These are phyloP conservation scores for Mrakiaceae sp. DNA, from an alignment of 1,284 basidiomycete species.

Conservation along the genomic window DNA sequence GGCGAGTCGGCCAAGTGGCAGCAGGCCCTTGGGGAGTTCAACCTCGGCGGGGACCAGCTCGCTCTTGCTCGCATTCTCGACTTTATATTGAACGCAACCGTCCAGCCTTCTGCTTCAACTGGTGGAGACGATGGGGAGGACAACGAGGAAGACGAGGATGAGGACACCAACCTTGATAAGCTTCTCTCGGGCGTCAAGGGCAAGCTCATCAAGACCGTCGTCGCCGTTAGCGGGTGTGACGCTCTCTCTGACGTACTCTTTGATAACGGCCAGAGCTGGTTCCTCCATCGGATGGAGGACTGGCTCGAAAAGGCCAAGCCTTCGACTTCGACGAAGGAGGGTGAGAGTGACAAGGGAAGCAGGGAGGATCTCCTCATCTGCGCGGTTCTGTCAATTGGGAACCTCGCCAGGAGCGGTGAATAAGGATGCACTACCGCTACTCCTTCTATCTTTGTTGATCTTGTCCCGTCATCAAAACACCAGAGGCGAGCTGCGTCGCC, in stretches of 20 bases:
- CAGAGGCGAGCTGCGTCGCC: conserved; percentile 54
- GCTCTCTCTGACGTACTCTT: conserved; percentile 50
- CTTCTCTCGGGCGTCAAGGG: conserved; percentile 70
- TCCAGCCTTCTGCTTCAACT: neutral
- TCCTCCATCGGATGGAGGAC: conserved; percentile 56
- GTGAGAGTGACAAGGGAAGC: conserved; percentile 7
- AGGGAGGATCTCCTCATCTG: conserved; percentile 37
- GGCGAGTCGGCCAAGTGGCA: neutral
- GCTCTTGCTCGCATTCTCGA: neutral
- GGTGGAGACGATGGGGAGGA: conserved; percentile 6
- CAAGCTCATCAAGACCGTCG: conserved; percentile 67
- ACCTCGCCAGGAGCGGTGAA: conserved; percentile 52
- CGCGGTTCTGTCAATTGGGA: conserved; percentile 38
- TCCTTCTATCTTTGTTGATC: neutral
- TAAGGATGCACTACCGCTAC: conserved; percentile 6
- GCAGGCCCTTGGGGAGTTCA: neutral
- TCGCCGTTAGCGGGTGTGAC: conserved; percentile 72
- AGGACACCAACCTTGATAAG: conserved; percentile 33
- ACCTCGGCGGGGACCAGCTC: neutral
- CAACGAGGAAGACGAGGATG: conserved; percentile 1
- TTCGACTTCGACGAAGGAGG: too few species aligned
- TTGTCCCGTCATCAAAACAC: neutral
- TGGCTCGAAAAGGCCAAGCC: conserved; percentile 49
- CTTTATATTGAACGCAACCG: neutral
- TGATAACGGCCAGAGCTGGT: conserved; percentile 47